A percentile compares a stretch with the other conserved stretches of the same genome.
Evolutionary conservation across 176 grass and related monocot species (phyloP).

Genomic region (Ampelocalamus luodianensis): DNA sequence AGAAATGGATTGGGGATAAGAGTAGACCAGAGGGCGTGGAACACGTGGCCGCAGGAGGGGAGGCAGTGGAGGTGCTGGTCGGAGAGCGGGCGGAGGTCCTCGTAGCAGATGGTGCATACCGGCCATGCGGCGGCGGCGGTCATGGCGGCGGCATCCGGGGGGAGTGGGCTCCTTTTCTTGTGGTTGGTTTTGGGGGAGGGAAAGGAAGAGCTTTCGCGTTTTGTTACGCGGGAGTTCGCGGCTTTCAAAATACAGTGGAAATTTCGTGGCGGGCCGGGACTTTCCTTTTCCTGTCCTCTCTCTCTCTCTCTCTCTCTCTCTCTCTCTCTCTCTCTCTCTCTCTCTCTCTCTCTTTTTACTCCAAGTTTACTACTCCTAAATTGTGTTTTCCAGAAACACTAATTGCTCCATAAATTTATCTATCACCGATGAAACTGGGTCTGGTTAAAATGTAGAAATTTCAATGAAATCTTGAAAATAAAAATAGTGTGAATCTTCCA

Average conservation of each 20-base stretch:
- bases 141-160: slow-evolving; percentile 31
- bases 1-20: background rate
- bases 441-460: background rate
- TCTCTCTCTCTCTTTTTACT: background rate
- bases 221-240: slow-evolving; percentile 36
- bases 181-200: slow-evolving; percentile 32
- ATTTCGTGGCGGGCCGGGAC: slow-evolving; percentile 9
- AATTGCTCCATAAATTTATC: background rate
- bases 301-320: background rate
- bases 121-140: slow-evolving; percentile 64
- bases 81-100: slow-evolving; percentile 77
- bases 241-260: background rate
- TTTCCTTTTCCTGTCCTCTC: background rate
- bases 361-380: background rate
- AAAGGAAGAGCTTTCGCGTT: slow-evolving; percentile 8
- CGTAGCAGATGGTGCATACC: slow-evolving; percentile 96
- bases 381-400: background rate
- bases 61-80: slow-evolving; percentile 77
- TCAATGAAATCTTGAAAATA: background rate
- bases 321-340: background rate
- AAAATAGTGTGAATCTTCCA: background rate
- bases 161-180: background rate
- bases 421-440: too few relatives aligned
- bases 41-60: slow-evolving; percentile 92
- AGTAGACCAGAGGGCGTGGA: slow-evolving; percentile 88